Conservation (phyloP, 1,284 basidiomycete species). For the Psilocybe mexicana region DNA sequence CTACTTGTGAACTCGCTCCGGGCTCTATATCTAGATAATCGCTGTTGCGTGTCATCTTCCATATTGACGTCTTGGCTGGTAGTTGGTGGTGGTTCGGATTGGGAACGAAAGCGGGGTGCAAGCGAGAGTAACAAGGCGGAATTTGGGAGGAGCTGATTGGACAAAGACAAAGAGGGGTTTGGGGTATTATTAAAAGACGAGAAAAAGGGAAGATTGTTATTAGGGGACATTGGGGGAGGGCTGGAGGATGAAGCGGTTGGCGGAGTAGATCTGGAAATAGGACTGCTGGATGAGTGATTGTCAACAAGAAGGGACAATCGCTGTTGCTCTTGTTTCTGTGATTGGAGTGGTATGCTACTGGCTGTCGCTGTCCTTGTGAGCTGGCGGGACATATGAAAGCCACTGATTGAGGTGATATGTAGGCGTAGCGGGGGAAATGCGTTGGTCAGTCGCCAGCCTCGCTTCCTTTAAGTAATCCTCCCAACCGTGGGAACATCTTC, state of each 20-base stretch:
- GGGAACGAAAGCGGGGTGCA: neutral
- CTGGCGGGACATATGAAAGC: too few species aligned
- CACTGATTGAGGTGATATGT: too few species aligned
- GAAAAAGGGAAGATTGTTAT: too few species aligned
- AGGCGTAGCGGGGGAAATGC: too few species aligned
- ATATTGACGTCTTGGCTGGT: neutral
- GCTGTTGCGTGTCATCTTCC: neutral
- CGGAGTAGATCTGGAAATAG: neutral
- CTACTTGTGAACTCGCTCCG: neutral
- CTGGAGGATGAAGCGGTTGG: neutral
- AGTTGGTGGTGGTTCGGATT: neutral
- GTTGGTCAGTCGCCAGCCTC: neutral
- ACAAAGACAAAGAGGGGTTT: neutral
- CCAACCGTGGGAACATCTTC: neutral
- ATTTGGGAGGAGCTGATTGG: neutral
- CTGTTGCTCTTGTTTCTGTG: too few species aligned
- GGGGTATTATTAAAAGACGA: too few species aligned
- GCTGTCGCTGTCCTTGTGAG: too few species aligned
- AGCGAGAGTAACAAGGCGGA: neutral
- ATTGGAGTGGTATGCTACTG: too few species aligned
- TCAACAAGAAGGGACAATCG: neutral
- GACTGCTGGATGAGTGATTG: neutral
- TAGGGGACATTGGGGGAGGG: neutral
- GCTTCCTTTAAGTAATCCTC: neutral
- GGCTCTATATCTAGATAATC: neutral